These are phyloP conservation scores for Spirogloea muscicola DNA, from an alignment of 139 green algal species.

Conservation along the genomic window DNA sequence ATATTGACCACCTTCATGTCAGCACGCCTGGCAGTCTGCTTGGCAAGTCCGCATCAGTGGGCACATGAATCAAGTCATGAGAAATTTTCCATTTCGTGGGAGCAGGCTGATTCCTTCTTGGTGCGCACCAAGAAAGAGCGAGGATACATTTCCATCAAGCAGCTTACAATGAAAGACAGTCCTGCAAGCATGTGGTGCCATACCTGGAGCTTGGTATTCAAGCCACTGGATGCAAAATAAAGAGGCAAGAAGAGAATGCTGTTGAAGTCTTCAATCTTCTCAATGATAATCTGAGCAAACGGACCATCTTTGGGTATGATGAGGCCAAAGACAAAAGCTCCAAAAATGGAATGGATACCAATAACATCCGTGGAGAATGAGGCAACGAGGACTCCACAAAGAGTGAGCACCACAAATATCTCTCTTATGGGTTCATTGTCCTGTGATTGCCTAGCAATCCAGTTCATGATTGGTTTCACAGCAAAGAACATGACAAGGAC, in stretches of 20 bases:
- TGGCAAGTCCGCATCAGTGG: no score
- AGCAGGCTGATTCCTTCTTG: no score
- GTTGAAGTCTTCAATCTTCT: constrained; percentile 51
- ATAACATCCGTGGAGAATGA: constrained; percentile 48
- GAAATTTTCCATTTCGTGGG: no score
- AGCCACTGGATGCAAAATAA: constrained; percentile 39
- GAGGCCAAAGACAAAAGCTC: constrained; percentile 54
- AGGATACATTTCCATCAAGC: no score
- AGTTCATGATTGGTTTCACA: constrained; percentile 29
- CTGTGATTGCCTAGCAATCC: constrained; percentile 3
- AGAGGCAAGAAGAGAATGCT: constrained; percentile 36
- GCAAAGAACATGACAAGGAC: constrained; percentile 49
- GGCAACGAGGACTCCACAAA: constrained; percentile 37
- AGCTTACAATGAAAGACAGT: no score
- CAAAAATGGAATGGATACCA: constrained; percentile 58
- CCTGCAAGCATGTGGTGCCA: no score
- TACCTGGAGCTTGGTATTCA: constrained; percentile 22
- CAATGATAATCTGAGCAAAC: constrained; percentile 39
- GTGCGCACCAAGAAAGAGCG: no score
- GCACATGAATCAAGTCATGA: no score
- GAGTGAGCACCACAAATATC: constrained; percentile 16
- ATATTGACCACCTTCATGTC: no score
- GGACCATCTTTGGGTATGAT: constrained; percentile 44
- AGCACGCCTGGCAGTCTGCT: no score
- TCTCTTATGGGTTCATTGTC: constrained; percentile 31